These are phyloP conservation scores for maize (Zea mays) DNA, from an alignment of 176 grass and related monocot species.

Conservation along the genomic window Zm-B73-REFERENCE-NAM-5.0 NC_050105.1:140316001-140316500, in stretches of 20 bases:
- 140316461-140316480: neutral
- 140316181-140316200: neutral
- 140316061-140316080: neutral
- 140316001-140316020: neutral
- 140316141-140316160: neutral
- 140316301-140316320: neutral
- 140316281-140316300: neutral
- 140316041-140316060: conserved; percentile 6
- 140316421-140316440: neutral
- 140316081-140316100: neutral
- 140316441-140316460: neutral
- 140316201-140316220: neutral
- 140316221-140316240: neutral
- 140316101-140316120: neutral
- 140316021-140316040: neutral
- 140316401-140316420: neutral
- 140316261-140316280: neutral
- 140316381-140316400: neutral
- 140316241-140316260: neutral
- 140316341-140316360: neutral
- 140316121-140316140: neutral
- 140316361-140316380: neutral
- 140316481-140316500: neutral
- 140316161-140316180: neutral
- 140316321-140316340: neutral